Evolutionary conservation across 805 yeast genomes (phyloP), one percentile per base, ranked within the genome.

Genomic region (Alloascoidea africana): DNA sequence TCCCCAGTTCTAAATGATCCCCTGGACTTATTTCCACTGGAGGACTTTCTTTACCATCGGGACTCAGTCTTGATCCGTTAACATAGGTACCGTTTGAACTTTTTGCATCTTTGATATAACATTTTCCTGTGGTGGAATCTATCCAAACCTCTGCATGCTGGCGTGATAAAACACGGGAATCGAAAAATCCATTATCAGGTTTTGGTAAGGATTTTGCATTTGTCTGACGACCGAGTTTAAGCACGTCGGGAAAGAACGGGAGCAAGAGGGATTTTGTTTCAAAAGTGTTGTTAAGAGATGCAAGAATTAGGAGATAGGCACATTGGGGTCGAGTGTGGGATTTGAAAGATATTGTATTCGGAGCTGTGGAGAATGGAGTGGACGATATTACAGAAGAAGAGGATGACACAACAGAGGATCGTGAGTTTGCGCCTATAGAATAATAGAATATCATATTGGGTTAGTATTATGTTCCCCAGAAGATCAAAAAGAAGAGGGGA

Each of bases 31-130:
- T 57, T 46, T 77, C 83, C 14, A 70, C 72, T 14, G 67, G 65
- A 39, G 56, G 64, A 27, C 56, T 49, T 34, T 73, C 79, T 38
- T 50, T 48, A 40, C 65, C 66, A 32, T 75, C 83, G 11, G 67
- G 60, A 32, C 72, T 69, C 6, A 91, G 65, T 44, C 86, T 76
- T 33, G 59, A 64, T 23, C 76, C 83, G 54, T 91, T 91, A 36
- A 91, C 72, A 54, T 80, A 93, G 0, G 98, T 89, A 5, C 99
- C 99, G 56, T 91, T 91, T 16, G 95, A 81, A 2, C 94, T 80
- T 40, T 86, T 85, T 50, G 86, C 68, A 59, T 91, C 99, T 46
- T 77, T 73, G 17, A 91, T 68, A 65, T 67, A 84, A 15, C 91
- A 66, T 41, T 68, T 68, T 3, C 87, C 85, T 3, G 62, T 58